phyloP scores from a whole-genome alignment of 257 asterid species.

The Forsythia suspensa region DNA sequence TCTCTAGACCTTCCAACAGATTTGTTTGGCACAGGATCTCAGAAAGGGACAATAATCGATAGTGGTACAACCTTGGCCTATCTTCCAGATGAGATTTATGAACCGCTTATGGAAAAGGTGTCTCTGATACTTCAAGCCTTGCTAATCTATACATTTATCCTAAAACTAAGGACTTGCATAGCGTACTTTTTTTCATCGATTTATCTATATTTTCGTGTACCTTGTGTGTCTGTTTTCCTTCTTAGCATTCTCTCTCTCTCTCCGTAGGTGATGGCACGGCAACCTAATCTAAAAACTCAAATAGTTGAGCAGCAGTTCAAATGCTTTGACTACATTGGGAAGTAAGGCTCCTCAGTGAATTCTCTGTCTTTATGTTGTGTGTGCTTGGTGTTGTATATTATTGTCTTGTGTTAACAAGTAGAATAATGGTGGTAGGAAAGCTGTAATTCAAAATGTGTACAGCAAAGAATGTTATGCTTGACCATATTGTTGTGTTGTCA shows the following conservation, averaged over 20 bases:
- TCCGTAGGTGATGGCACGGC: constrained; percentile 56
- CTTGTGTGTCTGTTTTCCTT: constrained; percentile 9
- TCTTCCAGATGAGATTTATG: constrained; percentile 72
- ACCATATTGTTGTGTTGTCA: background rate
- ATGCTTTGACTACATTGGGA: constrained; percentile 61
- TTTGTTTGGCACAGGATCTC: constrained; percentile 41
- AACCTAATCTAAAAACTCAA: constrained; percentile 59
- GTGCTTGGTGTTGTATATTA: background rate
- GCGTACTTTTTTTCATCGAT: constrained; percentile 1
- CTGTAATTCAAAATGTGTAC: background rate
- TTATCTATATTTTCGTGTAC: background rate
- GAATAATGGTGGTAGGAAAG: background rate
- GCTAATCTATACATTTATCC: background rate
- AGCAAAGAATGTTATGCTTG: background rate
- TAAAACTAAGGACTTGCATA: constrained; percentile 10
- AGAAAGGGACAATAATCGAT: constrained; percentile 73
- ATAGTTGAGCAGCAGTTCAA: constrained; percentile 62
- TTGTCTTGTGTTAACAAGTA: background rate
- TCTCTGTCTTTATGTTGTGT: constrained; percentile 7
- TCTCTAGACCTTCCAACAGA: constrained; percentile 62
- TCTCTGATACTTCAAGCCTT: constrained; percentile 3
- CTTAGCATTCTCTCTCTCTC: background rate
- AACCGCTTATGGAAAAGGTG: constrained; percentile 52
- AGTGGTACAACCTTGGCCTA: constrained; percentile 96
- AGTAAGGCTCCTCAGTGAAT: constrained; percentile 46